Evolutionary conservation across 78 protist genomes (phyloP).

Genomic region (Diacronema lutheri): DNA sequence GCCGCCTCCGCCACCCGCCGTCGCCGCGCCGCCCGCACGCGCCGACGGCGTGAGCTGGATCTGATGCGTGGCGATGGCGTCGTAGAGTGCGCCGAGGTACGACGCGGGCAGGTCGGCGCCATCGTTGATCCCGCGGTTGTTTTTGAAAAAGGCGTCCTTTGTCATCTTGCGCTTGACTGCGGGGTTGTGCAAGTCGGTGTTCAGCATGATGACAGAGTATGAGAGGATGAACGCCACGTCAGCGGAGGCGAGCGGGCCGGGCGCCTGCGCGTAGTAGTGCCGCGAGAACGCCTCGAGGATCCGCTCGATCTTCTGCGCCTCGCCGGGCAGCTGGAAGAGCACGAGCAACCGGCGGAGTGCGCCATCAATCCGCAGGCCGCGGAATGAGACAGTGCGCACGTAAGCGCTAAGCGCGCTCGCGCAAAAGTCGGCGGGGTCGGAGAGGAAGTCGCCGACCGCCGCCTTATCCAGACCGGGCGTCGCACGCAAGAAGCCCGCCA

Average conservation of each 20-base stretch:
- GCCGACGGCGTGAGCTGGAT: neutral
- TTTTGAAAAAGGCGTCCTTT: slow-evolving; percentile 23
- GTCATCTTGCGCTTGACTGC: slow-evolving; percentile 42
- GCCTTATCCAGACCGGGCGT: slow-evolving; percentile 38
- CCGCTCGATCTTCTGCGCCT: slow-evolving; percentile 81
- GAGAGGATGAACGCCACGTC: slow-evolving; percentile 60
- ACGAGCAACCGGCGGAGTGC: slow-evolving; percentile 45
- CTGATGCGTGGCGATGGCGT: slow-evolving; percentile 18
- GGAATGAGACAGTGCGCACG: slow-evolving; percentile 32
- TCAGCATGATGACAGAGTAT: slow-evolving; percentile 77
- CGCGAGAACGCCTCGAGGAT: slow-evolving; percentile 64
- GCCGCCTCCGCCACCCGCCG: too few relatives aligned
- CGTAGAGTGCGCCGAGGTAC: slow-evolving; percentile 14
- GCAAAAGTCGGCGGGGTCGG: neutral
- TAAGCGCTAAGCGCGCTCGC: neutral
- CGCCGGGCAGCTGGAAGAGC: slow-evolving; percentile 73
- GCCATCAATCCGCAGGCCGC: slow-evolving; percentile 6
- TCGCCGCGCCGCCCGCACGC: too few relatives aligned
- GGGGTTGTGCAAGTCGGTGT: slow-evolving; percentile 55
- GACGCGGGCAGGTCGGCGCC: slow-evolving; percentile 33
- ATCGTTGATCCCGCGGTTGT: slow-evolving; percentile 53
- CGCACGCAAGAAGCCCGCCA: slow-evolving; percentile 22
- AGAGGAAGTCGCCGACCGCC: slow-evolving; percentile 53
- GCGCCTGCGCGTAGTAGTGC: neutral
- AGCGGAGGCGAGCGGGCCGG: neutral